Conservation (phyloP, 2,329 filamentous ascomycete genomes). For the Arthrobotrys sinensis region DNA sequence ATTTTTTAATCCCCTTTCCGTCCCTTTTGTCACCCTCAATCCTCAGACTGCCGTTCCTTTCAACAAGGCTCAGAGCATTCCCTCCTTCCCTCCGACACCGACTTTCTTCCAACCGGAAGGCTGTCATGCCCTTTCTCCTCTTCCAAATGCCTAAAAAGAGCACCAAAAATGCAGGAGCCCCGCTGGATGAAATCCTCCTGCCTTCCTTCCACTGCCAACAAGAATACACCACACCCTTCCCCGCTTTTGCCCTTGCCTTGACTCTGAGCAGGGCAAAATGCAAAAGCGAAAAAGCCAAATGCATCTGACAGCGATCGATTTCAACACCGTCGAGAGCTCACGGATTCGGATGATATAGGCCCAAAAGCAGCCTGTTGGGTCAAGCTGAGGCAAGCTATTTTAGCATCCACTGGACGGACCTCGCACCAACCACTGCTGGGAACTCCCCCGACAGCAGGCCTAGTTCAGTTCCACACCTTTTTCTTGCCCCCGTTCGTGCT, state of each 20-base stretch:
- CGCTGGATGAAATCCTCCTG: slow-evolving; percentile 32
- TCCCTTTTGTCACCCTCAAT: slow-evolving; percentile 14
- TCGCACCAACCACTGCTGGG: slow-evolving; percentile 17
- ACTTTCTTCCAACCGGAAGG: slow-evolving; percentile 52
- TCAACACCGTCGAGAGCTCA: slow-evolving; percentile 51
- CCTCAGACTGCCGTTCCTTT: slow-evolving; percentile 12
- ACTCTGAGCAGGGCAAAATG: slow-evolving; percentile 34
- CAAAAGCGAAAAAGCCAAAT: slow-evolving; percentile 38
- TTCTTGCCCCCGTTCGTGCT: slow-evolving; percentile 12
- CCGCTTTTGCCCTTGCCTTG: slow-evolving; percentile 48
- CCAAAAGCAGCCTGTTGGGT: slow-evolving; percentile 49
- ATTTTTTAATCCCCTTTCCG: slow-evolving; percentile 21
- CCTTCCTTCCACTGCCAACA: slow-evolving; percentile 4
- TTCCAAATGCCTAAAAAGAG: slow-evolving; percentile 56
- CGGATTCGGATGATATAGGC: slow-evolving; percentile 42
- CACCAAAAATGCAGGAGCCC: slow-evolving; percentile 60
- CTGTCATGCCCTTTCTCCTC: slow-evolving; percentile 34
- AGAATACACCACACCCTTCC: slow-evolving; percentile 22
- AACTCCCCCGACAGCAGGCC: slow-evolving; percentile 27
- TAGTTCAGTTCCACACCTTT: slow-evolving; percentile 31
- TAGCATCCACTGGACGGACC: slow-evolving; percentile 41
- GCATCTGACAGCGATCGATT: slow-evolving; percentile 52
- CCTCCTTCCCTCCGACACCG: slow-evolving; percentile 25
- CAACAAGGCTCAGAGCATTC: slow-evolving; percentile 39
- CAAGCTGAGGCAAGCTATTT: slow-evolving; percentile 58